Percentiles rank a stretch among this genome's conserved stretches.
Evolutionary conservation across 2,329 filamentous ascomycete species (phyloP).

Genomic region (Bipolaris zeicola): DNA sequence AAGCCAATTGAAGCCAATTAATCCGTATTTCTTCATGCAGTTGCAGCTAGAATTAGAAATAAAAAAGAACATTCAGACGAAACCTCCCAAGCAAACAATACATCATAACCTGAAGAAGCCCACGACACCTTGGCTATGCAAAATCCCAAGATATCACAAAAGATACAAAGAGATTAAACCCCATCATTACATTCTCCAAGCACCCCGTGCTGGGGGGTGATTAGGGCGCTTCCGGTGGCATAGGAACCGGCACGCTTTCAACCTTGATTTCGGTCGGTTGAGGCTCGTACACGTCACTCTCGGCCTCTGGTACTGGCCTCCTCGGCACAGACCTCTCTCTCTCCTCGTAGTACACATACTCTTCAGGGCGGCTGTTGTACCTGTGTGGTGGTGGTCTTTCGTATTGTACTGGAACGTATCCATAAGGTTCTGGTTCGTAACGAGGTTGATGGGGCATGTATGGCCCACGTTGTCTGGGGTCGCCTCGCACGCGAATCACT

Average conservation of each 20-base stretch:
- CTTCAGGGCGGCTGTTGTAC: conserved; percentile 31
- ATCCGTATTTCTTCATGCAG: not conserved
- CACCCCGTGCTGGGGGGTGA: not conserved
- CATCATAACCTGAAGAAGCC: not conserved
- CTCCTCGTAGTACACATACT: conserved; percentile 44
- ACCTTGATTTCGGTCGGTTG: conserved; percentile 35
- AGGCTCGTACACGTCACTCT: conserved; percentile 35
- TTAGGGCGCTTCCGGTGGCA: conserved; percentile 14
- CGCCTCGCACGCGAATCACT: conserved; percentile 39
- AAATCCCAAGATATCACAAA: not conserved
- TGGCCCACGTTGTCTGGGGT: conserved; percentile 18
- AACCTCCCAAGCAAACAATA: not conserved
- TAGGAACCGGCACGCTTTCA: conserved; percentile 26
- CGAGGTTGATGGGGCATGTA: conserved; percentile 25
- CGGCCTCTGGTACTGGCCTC: conserved; percentile 25
- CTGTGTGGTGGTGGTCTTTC: conserved; percentile 34
- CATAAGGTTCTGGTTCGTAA: conserved; percentile 39
- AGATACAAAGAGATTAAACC: not conserved
- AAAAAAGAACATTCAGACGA: not conserved
- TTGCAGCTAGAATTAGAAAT: not conserved
- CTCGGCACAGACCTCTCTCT: conserved; percentile 30
- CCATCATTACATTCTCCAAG: not conserved
- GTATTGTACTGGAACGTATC: conserved; percentile 39
- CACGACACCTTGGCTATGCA: conserved; percentile 1
- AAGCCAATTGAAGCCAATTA: not conserved